A percentile compares a stretch with the other conserved stretches of the same genome.
Conservation (phyloP, 192 early-diverging fungal species). For the Jimgerdemannia flammicorona region DNA sequence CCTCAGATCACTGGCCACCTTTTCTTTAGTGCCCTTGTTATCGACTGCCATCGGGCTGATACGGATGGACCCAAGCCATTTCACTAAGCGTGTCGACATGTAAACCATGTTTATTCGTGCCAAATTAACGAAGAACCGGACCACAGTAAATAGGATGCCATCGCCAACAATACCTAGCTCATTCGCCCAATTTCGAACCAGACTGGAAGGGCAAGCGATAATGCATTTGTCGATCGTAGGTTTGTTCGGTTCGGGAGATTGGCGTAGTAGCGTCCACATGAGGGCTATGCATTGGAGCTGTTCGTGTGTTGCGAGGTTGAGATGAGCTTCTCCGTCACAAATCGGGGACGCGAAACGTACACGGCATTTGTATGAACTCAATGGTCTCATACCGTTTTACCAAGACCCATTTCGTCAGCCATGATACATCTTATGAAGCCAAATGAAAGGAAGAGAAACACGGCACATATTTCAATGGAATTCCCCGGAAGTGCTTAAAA, state of each 20-base stretch:
- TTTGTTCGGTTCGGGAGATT: constrained; percentile 85
- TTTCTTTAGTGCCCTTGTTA: constrained; percentile 84
- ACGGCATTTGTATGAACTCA: neutral
- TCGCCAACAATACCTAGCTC: constrained; percentile 57
- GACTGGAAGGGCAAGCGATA: constrained; percentile 91
- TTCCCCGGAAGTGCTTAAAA: no score
- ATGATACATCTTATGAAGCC: constrained; percentile 88
- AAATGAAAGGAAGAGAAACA: no score
- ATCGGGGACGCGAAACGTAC: neutral
- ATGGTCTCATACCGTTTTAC: constrained; percentile 63
- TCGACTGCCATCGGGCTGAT: constrained; percentile 89
- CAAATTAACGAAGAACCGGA: neutral
- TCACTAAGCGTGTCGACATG: constrained; percentile 36
- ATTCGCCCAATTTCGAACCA: constrained; percentile 99
- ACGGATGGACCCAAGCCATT: constrained; percentile 86
- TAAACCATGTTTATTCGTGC: neutral
- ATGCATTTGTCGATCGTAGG: constrained; percentile 95
- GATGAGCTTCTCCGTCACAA: neutral
- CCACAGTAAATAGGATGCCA: neutral
- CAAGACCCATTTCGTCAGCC: constrained; percentile 98
- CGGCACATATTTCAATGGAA: no score
- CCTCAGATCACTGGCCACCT: constrained; percentile 69
- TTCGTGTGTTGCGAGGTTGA: neutral
- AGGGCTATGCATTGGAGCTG: constrained; percentile 88
- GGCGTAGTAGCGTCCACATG: constrained; percentile 95